Base-by-base conservation (phyloP, 306 rosid genomes). In the Clitoria ternatea region DNA sequence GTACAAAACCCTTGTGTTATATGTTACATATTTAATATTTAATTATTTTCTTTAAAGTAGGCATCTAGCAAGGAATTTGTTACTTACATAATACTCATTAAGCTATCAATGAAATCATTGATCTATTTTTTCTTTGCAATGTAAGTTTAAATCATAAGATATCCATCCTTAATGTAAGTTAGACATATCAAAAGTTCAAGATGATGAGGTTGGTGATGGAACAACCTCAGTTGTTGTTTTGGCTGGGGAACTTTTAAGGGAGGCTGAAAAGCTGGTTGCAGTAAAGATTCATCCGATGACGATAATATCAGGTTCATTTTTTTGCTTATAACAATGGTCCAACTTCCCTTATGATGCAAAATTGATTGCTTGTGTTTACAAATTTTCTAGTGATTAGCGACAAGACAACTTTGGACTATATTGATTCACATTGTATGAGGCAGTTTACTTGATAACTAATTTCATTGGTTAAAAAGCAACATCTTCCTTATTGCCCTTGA, bases 171-270 rank as follows among this genome's bases (percentile, higher is more conserved):
- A 81, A 90, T 69, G 39, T 53, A 74, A 42, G 57, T 72, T 53
- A 90, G 99, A 95, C 74, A 89, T 95, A 74, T 95, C 97, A 64
- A 95, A 95, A 89, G 99, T 91, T 74, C 99, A 95, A 87, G 99
- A 95, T 73, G 99, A 95, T 77, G 99, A 95, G 79, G 99, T 95
- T 82, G 99, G 99, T 44, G 97, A 91, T 69, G 99, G 99, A 67
- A 95, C 99, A 55, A 95, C 99, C 61, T 95, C 99, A 37, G 99
- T 95, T 79, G 99, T 95, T 82, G 97, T 95, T 37, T 77, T 95
- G 85, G 99, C 99, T 39, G 99, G 99, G 27, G 99, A 95, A 74
- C 97, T 95, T 49, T 74, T 95, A 57, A 81, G 91, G 79, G 97
- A 95, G 79, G 97, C 99, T 19, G 99, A 95, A 82, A 95, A 91